These are phyloP conservation scores for Colletotrichum magnum DNA, from an alignment of 2,329 filamentous ascomycete species.

Conservation along the genomic window DNA sequence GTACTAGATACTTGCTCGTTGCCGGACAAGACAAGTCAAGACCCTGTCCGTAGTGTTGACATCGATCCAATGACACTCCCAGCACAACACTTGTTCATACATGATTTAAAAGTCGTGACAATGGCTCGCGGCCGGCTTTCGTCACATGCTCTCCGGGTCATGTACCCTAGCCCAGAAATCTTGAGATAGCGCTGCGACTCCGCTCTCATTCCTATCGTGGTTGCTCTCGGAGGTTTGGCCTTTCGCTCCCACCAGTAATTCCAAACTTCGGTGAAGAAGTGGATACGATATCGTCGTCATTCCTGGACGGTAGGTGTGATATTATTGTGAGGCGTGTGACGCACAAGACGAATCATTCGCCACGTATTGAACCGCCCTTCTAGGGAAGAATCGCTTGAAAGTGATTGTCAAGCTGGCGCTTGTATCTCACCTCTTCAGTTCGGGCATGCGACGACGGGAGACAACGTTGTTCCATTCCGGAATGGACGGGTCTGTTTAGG, in stretches of 20 bases:
- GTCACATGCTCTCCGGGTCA: neutral
- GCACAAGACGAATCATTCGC: neutral
- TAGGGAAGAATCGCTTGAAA: neutral
- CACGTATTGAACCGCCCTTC: neutral
- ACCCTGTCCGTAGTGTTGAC: neutral
- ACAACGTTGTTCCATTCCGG: neutral
- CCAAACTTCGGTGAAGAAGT: conserved; percentile 25
- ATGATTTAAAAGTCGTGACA: neutral
- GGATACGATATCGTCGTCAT: neutral
- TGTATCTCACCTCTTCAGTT: neutral
- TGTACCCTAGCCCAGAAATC: neutral
- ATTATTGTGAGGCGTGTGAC: neutral
- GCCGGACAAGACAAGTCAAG: neutral
- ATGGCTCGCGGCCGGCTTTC: neutral
- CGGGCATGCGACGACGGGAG: neutral
- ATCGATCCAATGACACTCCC: too few species aligned
- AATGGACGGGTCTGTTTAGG: neutral
- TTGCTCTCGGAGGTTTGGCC: neutral
- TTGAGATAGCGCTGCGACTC: neutral
- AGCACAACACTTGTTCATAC: neutral
- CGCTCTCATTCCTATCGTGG: too few species aligned
- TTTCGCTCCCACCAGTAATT: neutral
- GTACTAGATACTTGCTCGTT: neutral
- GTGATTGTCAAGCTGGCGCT: neutral
- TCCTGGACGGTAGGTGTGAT: conserved; percentile 1